A percentile compares a stretch with the other conserved stretches of the same genome.
Evolutionary conservation across 1,139 yeast genomes (phyloP).

Genomic region (Blastobotrys petasosporus): DNA sequence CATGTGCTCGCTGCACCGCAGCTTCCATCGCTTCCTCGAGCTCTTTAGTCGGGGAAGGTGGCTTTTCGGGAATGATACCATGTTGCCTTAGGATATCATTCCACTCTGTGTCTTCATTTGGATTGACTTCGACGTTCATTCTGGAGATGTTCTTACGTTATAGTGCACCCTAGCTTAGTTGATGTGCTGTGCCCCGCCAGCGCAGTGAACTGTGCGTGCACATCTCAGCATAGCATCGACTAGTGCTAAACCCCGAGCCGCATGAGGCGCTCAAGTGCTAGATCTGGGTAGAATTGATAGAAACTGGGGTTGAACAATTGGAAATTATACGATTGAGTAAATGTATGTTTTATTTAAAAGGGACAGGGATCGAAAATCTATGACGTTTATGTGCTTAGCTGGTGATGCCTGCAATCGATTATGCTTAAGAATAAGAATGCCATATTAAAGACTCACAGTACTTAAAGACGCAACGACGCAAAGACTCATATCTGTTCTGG

Average conservation of each 20-base stretch:
- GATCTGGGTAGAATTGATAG: too few species aligned
- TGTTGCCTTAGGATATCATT: slow-evolving; percentile 85
- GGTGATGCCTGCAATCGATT: too few species aligned
- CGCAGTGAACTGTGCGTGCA: neutral
- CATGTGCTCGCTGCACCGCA: slow-evolving; percentile 70
- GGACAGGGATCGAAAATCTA: too few species aligned
- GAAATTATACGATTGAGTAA: too few species aligned
- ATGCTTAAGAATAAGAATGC: too few species aligned
- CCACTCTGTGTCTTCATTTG: slow-evolving; percentile 97
- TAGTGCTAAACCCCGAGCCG: neutral
- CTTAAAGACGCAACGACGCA: too few species aligned
- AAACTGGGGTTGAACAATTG: too few species aligned
- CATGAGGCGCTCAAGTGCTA: too few species aligned
- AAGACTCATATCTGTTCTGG: too few species aligned
- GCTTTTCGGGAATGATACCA: slow-evolving; percentile 88
- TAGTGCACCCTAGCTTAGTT: neutral
- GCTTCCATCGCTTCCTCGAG: slow-evolving; percentile 83
- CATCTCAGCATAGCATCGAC: neutral
- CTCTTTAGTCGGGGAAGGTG: slow-evolving; percentile 83
- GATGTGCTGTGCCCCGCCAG: neutral
- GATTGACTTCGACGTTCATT: slow-evolving; percentile 84
- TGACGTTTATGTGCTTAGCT: too few species aligned
- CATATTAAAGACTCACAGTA: too few species aligned
- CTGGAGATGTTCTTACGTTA: neutral
- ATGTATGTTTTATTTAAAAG: too few species aligned